Conservation (phyloP, 352 stramenopile genomes). For the Globisporangium middletonii region DNA sequence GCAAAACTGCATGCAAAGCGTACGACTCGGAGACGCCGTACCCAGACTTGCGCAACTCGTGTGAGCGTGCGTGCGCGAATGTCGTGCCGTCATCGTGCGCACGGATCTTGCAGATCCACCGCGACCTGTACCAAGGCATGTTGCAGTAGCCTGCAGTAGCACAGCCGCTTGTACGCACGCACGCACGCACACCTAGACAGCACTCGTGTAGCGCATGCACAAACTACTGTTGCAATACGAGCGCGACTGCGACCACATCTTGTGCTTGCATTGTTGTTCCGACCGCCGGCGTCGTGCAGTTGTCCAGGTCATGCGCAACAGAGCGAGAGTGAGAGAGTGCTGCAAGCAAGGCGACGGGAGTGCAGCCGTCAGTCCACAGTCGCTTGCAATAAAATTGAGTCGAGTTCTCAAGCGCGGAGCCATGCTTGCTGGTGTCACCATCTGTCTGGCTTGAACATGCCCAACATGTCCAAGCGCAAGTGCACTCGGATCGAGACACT, state of each 20-base stretch:
- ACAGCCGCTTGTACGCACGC: neutral
- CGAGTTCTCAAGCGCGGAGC: neutral
- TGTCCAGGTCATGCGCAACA: too few species aligned
- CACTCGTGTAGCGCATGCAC: neutral
- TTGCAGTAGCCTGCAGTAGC: conserved; percentile 13
- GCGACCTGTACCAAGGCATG: conserved; percentile 36
- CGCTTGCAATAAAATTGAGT: neutral
- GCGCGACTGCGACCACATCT: neutral
- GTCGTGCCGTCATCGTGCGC: conserved; percentile 53
- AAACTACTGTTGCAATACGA: neutral
- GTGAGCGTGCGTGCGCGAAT: conserved; percentile 50
- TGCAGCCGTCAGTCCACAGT: neutral
- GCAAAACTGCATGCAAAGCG: conserved; percentile 42
- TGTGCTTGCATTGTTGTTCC: neutral
- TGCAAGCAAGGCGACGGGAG: too few species aligned
- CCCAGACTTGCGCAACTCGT: conserved; percentile 42
- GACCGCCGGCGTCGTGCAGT: neutral
- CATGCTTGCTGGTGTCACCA: neutral
- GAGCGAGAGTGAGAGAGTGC: too few species aligned
- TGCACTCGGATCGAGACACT: neutral
- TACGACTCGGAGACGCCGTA: conserved; percentile 51
- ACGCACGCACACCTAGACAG: neutral
- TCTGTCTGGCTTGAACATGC: conserved; percentile 1
- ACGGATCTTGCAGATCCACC: conserved; percentile 62
- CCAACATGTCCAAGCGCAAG: neutral